Evolutionary conservation across 108 stramenopile genomes (phyloP), one percentile per base, ranked within the genome.

Genomic region (Stephanodiscus triporus): DNA sequence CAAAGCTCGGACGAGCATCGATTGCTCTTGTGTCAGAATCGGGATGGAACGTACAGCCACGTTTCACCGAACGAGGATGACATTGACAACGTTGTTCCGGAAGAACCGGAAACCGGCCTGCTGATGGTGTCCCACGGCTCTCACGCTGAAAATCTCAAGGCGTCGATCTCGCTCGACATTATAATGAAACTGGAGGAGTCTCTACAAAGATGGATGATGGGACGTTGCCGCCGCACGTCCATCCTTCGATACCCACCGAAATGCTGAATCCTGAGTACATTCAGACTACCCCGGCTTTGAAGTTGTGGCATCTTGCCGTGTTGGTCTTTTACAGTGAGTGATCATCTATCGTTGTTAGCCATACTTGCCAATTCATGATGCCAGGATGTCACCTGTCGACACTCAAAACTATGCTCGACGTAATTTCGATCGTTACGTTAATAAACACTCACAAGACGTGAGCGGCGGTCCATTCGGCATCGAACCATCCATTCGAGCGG

Each of bases 391-490:
- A n/a, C n/a, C n/a, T n/a, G n/a, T 11, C 32, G 51, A 53, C n/a
- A 53, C 51, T 53, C 0, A 53, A 9, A 20, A 2, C 19, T 19
- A 2, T 49, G 51, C 20, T 8, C 20, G 7, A 19, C 56, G 16
- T 57, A n/a, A 34, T 34, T 5, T 34, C 32, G 2, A 34, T 5
- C 32, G 2, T 34, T 34, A 2, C 32, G n/a, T n/a, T n/a, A n/a
- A n/a, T n/a, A n/a, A n/a, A n/a, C 5, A 68, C 9, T 37, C 63
- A 20, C 45, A 63, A 40, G 59, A 63, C 50, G 78, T 79, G 0
- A 36, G 32, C 38, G 82, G 97, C 9, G 97, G 97, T 11, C 96
- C 97, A 8, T 98, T 97, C 71, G 98, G 98, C 5, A 82, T 91
- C 43, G 97, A 99, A 70, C 89, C 94, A 2, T 83, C 88, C 8